Conservation (phyloP, 257 asterid species). For the Petrea volubilis region DNA sequence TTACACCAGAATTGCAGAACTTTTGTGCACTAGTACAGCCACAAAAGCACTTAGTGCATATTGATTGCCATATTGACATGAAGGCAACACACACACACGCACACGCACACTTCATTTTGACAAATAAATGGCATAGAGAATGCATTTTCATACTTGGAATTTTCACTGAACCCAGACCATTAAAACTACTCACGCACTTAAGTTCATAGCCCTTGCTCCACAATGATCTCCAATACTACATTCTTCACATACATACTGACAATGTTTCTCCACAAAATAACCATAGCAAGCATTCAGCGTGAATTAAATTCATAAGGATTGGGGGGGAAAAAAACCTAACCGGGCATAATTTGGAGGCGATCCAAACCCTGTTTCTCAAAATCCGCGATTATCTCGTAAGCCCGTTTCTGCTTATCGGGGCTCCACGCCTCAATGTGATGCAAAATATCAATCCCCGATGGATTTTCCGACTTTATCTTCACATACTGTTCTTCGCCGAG, state of each 20-base stretch:
- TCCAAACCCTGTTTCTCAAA: slow-evolving; percentile 80
- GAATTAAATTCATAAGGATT: background rate
- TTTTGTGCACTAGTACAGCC: background rate
- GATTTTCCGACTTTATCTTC: slow-evolving; percentile 43
- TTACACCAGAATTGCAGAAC: background rate
- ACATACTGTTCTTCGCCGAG: slow-evolving; percentile 76
- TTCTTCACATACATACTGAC: background rate
- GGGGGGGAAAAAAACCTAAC: slow-evolving; percentile 37
- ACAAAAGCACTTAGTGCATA: background rate
- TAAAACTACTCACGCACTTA: background rate
- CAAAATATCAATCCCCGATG: slow-evolving; percentile 85
- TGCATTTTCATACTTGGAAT: background rate
- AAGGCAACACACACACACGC: too few relatives aligned
- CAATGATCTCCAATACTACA: background rate
- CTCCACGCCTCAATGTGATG: slow-evolving; percentile 85
- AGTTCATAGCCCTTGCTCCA: background rate
- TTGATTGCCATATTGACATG: too few relatives aligned
- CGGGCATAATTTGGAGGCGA: slow-evolving; percentile 95
- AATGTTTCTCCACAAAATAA: background rate
- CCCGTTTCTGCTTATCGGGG: slow-evolving; percentile 64
- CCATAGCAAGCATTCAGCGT: background rate
- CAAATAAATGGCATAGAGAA: background rate
- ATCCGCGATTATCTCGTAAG: slow-evolving; percentile 71
- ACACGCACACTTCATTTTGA: background rate
- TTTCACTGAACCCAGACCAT: background rate